Percentiles rank a stretch among this genome's conserved stretches.
These are phyloP conservation scores for Pythium utonaiense DNA, from an alignment of 352 stramenopile species.

Conservation along the genomic window DNA sequence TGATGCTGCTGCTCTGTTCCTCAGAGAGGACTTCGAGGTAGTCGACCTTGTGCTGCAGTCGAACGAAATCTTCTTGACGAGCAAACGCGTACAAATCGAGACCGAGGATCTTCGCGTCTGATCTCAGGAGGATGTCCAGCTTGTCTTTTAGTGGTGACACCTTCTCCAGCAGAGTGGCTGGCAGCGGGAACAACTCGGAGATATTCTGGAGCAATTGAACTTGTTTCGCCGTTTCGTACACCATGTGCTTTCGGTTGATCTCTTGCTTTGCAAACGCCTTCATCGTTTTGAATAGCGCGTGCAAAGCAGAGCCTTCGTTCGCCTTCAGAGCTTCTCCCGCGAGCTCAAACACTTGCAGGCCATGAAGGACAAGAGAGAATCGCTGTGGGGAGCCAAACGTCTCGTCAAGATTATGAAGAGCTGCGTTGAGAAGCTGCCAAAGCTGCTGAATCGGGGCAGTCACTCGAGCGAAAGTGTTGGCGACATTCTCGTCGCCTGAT, in stretches of 20 bases:
- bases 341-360: conserved; percentile 61
- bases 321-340: conserved; percentile 36
- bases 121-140: conserved; percentile 58
- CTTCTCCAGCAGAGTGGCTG: conserved; percentile 31
- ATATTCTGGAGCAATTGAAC: conserved; percentile 50
- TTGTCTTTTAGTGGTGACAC: conserved; percentile 41
- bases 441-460: conserved; percentile 41
- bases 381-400: conserved; percentile 49
- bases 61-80: conserved; percentile 35
- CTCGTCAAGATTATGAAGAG: conserved; percentile 42
- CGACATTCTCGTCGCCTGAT: not conserved
- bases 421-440: conserved; percentile 44
- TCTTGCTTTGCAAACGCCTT: conserved; percentile 54
- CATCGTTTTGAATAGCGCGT: conserved; percentile 37
- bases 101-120: conserved; percentile 66
- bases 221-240: conserved; percentile 36
- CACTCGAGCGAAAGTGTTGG: conserved; percentile 28
- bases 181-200: conserved; percentile 37
- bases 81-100: conserved; percentile 65
- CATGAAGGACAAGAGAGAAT: conserved; percentile 62
- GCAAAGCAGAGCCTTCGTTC: conserved; percentile 32
- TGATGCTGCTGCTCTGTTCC: conserved; percentile 45
- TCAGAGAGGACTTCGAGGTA: conserved; percentile 62
- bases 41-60: conserved; percentile 76
- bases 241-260: conserved; percentile 40